Conservation (phyloP, 768 basidiomycete genomes). For the Ramaria rubella region DNA sequence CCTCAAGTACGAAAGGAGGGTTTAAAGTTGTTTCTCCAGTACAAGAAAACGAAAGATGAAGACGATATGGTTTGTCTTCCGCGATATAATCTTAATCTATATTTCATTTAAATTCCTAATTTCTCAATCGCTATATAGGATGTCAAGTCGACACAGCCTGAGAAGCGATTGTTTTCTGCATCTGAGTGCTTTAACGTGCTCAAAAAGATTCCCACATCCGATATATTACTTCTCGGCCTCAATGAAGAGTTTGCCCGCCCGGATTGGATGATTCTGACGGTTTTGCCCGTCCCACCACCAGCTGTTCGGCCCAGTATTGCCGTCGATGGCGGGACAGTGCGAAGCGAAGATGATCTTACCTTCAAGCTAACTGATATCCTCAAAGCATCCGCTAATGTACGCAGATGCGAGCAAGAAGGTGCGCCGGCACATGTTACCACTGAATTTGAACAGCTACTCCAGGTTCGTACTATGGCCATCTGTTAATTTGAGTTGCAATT, state of each 20-base stretch:
- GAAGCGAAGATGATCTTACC: conserved; percentile 96
- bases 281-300: conserved; percentile 95
- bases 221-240: conserved; percentile 83
- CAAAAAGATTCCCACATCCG: conserved; percentile 89
- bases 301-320: conserved; percentile 97
- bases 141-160: conserved; percentile 71
- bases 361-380: conserved; percentile 97
- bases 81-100: neutral
- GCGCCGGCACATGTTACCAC: conserved; percentile 93
- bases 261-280: conserved; percentile 99
- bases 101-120: conserved; percentile 6
- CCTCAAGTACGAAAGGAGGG: conserved; percentile 91
- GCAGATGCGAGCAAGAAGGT: conserved; percentile 91
- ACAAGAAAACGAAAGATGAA: conserved; percentile 91
- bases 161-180: conserved; percentile 76
- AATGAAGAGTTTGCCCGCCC: conserved; percentile 95
- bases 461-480: conserved; percentile 45
- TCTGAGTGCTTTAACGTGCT: conserved; percentile 91
- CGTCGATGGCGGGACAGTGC: conserved; percentile 93
- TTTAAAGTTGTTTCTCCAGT: conserved; percentile 87
- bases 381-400: conserved; percentile 88
- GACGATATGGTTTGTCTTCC: conserved; percentile 69
- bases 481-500: conserved; percentile 1
- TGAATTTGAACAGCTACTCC: conserved; percentile 93
- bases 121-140: conserved; percentile 42